phyloP scores from a whole-genome alignment of 441 rosid species.

The Arabidopsis hybrid region DNA sequence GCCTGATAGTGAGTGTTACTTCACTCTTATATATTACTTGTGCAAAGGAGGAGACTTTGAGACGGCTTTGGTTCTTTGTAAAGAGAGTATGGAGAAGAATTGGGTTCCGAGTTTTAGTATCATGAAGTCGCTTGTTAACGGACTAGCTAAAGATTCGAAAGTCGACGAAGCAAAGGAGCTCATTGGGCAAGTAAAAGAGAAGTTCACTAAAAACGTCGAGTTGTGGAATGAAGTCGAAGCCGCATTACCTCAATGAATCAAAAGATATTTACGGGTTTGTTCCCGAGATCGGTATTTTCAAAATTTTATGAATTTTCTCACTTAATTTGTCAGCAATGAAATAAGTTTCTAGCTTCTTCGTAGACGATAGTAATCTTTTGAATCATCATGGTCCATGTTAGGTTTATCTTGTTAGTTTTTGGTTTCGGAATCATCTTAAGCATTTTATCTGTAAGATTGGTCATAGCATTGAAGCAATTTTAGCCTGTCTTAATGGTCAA shows the following conservation, averaged over 20 bases:
- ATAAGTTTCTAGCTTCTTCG: conserved; percentile 8
- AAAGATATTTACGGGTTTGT: not conserved
- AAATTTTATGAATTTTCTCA: not conserved
- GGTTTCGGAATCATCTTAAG: conserved; percentile 10
- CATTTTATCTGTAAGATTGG: conserved; percentile 26
- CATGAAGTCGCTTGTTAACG: conserved; percentile 75
- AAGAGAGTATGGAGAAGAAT: conserved; percentile 66
- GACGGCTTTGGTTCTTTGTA: conserved; percentile 59
- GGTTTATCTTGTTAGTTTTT: conserved; percentile 30
- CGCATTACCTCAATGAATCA: conserved; percentile 55
- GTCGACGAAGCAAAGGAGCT: conserved; percentile 70
- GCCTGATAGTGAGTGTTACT: conserved; percentile 66
- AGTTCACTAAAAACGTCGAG: conserved; percentile 54
- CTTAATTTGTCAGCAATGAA: conserved; percentile 25
- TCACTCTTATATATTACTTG: conserved; percentile 58
- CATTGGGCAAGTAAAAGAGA: conserved; percentile 58
- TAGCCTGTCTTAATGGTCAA: conserved; percentile 24
- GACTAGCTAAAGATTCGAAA: conserved; percentile 60
- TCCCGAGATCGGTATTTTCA: conserved; percentile 13
- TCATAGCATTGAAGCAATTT: conserved; percentile 23
- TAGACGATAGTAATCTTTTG: conserved; percentile 13
- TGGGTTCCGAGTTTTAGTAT: conserved; percentile 73
- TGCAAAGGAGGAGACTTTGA: conserved; percentile 71
- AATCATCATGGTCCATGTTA: not conserved
- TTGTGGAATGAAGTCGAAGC: conserved; percentile 85